Conservation (phyloP, 805 yeast species). For the Candida coquimbonensis region DNA sequence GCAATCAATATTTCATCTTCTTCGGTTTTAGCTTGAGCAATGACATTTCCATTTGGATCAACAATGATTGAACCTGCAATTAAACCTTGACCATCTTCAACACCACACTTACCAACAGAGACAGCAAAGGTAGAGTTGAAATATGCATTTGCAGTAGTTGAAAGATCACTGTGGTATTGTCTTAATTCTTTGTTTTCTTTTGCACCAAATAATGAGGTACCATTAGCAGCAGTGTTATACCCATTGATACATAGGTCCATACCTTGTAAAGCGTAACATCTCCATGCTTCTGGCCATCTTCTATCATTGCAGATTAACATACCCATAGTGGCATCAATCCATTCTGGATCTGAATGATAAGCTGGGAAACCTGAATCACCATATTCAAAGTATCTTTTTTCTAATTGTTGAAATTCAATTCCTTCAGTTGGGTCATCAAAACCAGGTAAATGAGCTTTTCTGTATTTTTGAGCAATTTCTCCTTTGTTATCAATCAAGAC, state of each 20-base stretch:
- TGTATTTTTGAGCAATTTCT: slow-evolving; percentile 25
- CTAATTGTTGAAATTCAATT: slow-evolving; percentile 30
- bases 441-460: slow-evolving; percentile 34
- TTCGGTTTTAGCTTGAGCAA: slow-evolving; percentile 29
- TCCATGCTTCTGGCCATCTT: slow-evolving; percentile 38
- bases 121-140: slow-evolving; percentile 29
- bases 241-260: slow-evolving; percentile 33
- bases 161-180: slow-evolving; percentile 28
- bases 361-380: slow-evolving; percentile 34
- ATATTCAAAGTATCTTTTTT: slow-evolving; percentile 31
- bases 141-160: slow-evolving; percentile 30
- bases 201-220: slow-evolving; percentile 27
- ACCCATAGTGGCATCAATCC: slow-evolving; percentile 32
- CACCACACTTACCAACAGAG: slow-evolving; percentile 30
- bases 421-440: slow-evolving; percentile 27
- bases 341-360: slow-evolving; percentile 26
- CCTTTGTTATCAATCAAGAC: slow-evolving; percentile 28
- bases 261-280: slow-evolving; percentile 32
- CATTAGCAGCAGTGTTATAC: slow-evolving; percentile 31
- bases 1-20: slow-evolving; percentile 28
- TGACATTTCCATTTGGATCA: slow-evolving; percentile 29
- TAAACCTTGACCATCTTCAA: slow-evolving; percentile 30
- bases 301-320: slow-evolving; percentile 34
- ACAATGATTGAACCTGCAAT: slow-evolving; percentile 31
- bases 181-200: slow-evolving; percentile 26